Percentiles rank a stretch among this genome's conserved stretches.
Evolutionary conservation across 148 eudicot species (phyloP).

Genomic region (Gaultheria prostrata): DNA sequence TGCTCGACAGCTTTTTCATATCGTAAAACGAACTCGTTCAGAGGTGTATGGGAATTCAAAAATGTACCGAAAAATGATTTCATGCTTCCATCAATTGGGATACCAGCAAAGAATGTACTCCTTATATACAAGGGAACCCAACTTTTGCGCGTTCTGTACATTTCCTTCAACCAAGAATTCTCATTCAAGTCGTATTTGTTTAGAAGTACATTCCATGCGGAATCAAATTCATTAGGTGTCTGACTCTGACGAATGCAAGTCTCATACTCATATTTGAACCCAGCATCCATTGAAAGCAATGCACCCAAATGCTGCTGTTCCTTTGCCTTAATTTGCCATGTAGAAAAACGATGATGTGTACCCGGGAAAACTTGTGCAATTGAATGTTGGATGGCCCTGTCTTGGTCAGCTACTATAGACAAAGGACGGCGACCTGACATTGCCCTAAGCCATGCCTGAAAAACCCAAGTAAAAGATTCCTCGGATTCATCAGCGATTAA

Average conservation of each 20-base stretch:
- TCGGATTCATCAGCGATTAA: slow-evolving; percentile 52
- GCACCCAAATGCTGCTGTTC: slow-evolving; percentile 49
- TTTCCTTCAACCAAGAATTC: slow-evolving; percentile 50
- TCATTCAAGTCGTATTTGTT: slow-evolving; percentile 41
- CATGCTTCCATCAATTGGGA: slow-evolving; percentile 50
- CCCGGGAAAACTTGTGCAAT: slow-evolving; percentile 50
- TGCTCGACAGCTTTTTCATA: slow-evolving; percentile 51
- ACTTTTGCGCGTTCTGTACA: slow-evolving; percentile 50
- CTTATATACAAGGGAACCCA: slow-evolving; percentile 51
- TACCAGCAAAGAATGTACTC: slow-evolving; percentile 55
- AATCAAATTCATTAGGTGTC: slow-evolving; percentile 54
- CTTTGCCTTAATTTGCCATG: slow-evolving; percentile 43
- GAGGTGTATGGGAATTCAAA: slow-evolving; percentile 42
- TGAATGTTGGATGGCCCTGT: slow-evolving; percentile 45
- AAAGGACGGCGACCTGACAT: slow-evolving; percentile 47
- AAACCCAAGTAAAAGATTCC: slow-evolving; percentile 56
- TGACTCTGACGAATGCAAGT: slow-evolving; percentile 52
- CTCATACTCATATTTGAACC: slow-evolving; percentile 51
- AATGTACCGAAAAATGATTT: slow-evolving; percentile 35
- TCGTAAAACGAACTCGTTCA: slow-evolving; percentile 38
- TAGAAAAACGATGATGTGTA: slow-evolving; percentile 52
- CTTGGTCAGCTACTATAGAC: slow-evolving; percentile 58
- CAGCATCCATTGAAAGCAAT: slow-evolving; percentile 38
- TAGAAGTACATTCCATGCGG: slow-evolving; percentile 46
- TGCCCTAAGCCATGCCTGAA: slow-evolving; percentile 52